Evolutionary conservation across 495 filamentous ascomycete genomes (phyloP).

Genomic region (Choiromyces venosus): DNA sequence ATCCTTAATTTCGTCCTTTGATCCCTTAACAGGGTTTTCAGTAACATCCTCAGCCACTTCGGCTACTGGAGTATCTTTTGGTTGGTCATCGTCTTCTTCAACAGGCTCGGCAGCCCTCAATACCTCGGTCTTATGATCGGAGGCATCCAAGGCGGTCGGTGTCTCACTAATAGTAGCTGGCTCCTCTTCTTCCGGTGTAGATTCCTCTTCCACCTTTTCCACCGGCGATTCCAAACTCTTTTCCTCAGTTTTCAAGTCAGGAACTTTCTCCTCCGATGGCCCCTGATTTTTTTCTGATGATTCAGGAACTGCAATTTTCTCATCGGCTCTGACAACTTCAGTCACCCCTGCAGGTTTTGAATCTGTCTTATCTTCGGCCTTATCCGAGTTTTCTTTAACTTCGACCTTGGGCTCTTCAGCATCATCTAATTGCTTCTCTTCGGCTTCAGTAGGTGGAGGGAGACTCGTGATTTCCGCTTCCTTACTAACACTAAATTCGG

Average conservation of each 20-base stretch:
- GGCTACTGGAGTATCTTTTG: background rate
- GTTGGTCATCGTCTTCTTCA: slow-evolving; percentile 29
- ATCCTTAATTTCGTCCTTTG: slow-evolving; percentile 22
- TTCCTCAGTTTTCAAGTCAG: slow-evolving; percentile 3
- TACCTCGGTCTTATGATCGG: slow-evolving; percentile 45
- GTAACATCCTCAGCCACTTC: slow-evolving; percentile 15
- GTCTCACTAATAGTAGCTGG: background rate
- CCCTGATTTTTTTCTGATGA: background rate
- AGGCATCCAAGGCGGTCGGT: slow-evolving; percentile 10
- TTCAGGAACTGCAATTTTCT: background rate
- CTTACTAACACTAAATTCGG: background rate
- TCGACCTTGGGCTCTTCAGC: slow-evolving; percentile 12
- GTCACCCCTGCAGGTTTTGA: background rate
- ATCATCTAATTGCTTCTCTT: slow-evolving; percentile 2
- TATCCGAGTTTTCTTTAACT: background rate
- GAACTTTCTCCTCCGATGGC: slow-evolving; percentile 4
- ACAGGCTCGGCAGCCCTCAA: slow-evolving; percentile 48
- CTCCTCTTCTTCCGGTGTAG: background rate
- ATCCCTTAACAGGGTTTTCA: slow-evolving; percentile 1
- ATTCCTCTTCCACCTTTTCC: slow-evolving; percentile 9
- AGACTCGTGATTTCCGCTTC: slow-evolving; percentile 20
- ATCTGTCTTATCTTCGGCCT: background rate
- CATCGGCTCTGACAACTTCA: background rate
- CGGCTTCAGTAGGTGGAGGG: slow-evolving; percentile 8
- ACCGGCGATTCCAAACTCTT: slow-evolving; percentile 4